Evolutionary conservation across 2,329 filamentous ascomycete species (phyloP).

Genomic region (Sclerotinia sclerotiorum): DNA sequence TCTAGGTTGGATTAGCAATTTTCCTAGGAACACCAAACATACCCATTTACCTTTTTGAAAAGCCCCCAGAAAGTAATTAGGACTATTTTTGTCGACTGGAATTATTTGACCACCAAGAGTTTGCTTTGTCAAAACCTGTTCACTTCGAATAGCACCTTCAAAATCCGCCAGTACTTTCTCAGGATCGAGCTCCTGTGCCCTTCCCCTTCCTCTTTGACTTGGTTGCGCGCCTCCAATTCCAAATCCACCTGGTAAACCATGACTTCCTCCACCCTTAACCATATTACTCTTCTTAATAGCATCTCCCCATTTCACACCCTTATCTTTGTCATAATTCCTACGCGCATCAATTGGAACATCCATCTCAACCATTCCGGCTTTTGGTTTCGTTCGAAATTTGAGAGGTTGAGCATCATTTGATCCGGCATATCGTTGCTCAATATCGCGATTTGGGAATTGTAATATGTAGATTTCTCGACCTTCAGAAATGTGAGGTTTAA

Average conservation of each 20-base stretch:
- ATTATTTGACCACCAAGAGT: constrained; percentile 81
- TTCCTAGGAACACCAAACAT: not conserved
- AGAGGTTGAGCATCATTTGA: constrained; percentile 57
- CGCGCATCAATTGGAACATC: constrained; percentile 77
- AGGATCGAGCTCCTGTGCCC: constrained; percentile 40
- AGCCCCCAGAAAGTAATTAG: constrained; percentile 84
- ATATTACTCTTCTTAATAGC: constrained; percentile 59
- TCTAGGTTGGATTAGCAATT: constrained; percentile 49
- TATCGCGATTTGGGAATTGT: constrained; percentile 80
- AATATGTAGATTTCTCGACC: constrained; percentile 73
- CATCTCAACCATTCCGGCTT: constrained; percentile 82
- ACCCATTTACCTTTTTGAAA: constrained; percentile 71
- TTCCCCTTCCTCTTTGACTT: constrained; percentile 41
- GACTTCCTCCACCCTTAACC: constrained; percentile 60
- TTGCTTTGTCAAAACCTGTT: constrained; percentile 74
- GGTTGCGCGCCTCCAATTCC: constrained; percentile 54
- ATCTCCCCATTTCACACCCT: constrained; percentile 81
- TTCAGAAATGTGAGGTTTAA: constrained; percentile 68
- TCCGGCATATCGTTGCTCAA: constrained; percentile 58
- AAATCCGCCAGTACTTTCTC: constrained; percentile 54
- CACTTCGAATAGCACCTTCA: constrained; percentile 65
- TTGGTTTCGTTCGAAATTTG: constrained; percentile 78
- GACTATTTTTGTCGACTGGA: constrained; percentile 59
- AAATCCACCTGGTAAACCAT: constrained; percentile 73
- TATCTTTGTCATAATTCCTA: constrained; percentile 76